Evolutionary conservation across 345 rosid species (phyloP).

Genomic region (Salix koriyanagi): DNA sequence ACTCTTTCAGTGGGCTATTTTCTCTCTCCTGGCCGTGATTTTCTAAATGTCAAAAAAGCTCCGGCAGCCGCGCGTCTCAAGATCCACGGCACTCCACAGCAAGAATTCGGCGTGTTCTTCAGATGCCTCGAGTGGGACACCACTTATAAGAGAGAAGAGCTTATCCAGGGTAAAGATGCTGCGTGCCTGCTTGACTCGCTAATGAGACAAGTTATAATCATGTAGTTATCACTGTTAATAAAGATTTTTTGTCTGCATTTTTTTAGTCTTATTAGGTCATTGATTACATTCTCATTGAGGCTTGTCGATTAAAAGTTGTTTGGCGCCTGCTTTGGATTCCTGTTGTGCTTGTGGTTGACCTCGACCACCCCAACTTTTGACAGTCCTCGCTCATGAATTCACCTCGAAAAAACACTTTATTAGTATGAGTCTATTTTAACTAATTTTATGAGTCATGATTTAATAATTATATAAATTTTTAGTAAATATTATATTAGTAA

Average conservation of each 20-base stretch:
- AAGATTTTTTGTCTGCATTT: conserved; percentile 7
- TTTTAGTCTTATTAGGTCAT: conserved; percentile 7
- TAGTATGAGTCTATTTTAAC: too few species aligned
- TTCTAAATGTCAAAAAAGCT: neutral
- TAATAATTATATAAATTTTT: too few species aligned
- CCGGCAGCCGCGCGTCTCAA: neutral
- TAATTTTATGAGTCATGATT: too few species aligned
- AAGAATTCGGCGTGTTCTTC: too few species aligned
- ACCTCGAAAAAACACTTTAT: neutral
- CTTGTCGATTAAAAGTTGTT: conserved; percentile 1
- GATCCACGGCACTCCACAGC: neutral
- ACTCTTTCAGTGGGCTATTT: neutral
- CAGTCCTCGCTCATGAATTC: neutral
- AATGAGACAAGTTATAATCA: conserved; percentile 21
- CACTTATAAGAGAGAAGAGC: neutral
- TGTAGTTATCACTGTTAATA: neutral
- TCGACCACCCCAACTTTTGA: neutral
- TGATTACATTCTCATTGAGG: neutral
- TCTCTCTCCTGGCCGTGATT: neutral
- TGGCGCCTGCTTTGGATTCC: conserved; percentile 9
- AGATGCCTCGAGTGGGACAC: conserved; percentile 8
- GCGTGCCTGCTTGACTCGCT: conserved; percentile 2
- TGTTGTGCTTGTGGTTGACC: conserved; percentile 19
- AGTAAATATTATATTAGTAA: too few species aligned
- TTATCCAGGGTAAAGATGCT: conserved; percentile 3